phyloP scores from a whole-genome alignment of 306 rosid genomes.

The Parietaria judaica region DNA sequence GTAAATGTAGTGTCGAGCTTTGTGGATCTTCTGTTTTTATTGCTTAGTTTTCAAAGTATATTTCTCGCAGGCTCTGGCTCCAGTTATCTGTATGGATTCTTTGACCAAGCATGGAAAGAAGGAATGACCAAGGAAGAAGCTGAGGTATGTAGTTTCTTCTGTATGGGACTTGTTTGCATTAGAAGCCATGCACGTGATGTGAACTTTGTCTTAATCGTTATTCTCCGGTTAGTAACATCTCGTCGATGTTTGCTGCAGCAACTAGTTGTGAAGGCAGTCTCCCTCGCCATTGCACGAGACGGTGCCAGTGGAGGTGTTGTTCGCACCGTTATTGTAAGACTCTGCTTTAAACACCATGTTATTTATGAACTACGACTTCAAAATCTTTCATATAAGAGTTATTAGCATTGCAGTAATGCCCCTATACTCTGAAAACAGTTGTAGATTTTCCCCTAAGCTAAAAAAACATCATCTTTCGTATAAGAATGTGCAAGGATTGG shows the following conservation, averaged over 20 bases:
- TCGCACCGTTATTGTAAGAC: conserved; percentile 80
- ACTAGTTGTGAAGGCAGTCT: conserved; percentile 86
- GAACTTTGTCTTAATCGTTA: neutral
- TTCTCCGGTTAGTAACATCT: conserved; percentile 2
- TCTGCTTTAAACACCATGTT: neutral
- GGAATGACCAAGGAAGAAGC: conserved; percentile 99
- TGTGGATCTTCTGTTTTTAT: too few species aligned
- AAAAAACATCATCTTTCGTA: too few species aligned
- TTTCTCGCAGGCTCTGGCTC: conserved; percentile 81
- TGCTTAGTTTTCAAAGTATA: neutral
- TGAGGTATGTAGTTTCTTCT: conserved; percentile 47
- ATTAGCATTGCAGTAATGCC: neutral
- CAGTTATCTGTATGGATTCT: conserved; percentile 93
- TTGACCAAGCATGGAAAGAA: conserved; percentile 95
- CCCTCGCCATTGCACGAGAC: conserved; percentile 94
- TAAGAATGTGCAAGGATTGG: too few species aligned
- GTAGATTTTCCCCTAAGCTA: too few species aligned
- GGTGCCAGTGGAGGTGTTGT: conserved; percentile 99
- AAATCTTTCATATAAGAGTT: neutral
- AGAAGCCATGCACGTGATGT: too few species aligned
- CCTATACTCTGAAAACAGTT: too few species aligned
- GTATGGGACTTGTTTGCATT: neutral
- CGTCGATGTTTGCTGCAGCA: conserved; percentile 36
- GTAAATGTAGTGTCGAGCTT: too few species aligned
- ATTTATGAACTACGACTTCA: too few species aligned